Evolutionary conservation across 78 protist genomes (phyloP).

Genomic region (Salpingoeca rosetta): DNA sequence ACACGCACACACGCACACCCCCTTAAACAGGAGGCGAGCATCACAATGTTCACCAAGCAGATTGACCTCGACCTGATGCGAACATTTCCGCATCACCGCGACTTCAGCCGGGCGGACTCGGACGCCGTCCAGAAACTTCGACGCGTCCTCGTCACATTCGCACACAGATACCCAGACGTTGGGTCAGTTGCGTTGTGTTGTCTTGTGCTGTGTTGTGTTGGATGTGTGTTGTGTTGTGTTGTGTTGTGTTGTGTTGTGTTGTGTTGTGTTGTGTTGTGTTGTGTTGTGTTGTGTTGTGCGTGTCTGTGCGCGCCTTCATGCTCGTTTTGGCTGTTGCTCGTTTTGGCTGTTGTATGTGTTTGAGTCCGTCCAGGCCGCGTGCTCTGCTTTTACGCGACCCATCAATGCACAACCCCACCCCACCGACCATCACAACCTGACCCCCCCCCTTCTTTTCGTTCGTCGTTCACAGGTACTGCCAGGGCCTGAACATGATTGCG

Average conservation of each 20-base stretch:
- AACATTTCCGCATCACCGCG: not conserved
- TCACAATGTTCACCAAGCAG: not conserved
- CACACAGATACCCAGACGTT: not conserved
- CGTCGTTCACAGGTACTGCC: not conserved
- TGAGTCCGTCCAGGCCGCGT: too few species aligned
- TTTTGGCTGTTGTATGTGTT: too few species aligned
- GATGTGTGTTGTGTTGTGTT: not conserved
- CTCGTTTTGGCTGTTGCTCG: not conserved
- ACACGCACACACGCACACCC: not conserved
- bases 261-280: too few species aligned
- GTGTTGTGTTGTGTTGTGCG: not conserved
- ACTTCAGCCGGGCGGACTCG: not conserved
- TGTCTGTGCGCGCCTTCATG: not conserved
- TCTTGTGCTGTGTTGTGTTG: not conserved
- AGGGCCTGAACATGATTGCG: conserved; percentile 13
- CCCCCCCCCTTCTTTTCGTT: too few species aligned
- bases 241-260: not conserved
- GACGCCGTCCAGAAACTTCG: not conserved
- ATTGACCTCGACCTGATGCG: conserved; percentile 11
- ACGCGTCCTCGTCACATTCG: not conserved
- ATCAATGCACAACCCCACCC: too few species aligned
- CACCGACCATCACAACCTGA: too few species aligned
- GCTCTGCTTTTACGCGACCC: too few species aligned
- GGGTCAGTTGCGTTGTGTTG: not conserved
- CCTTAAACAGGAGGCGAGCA: not conserved